These are phyloP conservation scores for Acacia melanoxylon DNA, from an alignment of 306 rosid species.

Conservation along the genomic window DNA sequence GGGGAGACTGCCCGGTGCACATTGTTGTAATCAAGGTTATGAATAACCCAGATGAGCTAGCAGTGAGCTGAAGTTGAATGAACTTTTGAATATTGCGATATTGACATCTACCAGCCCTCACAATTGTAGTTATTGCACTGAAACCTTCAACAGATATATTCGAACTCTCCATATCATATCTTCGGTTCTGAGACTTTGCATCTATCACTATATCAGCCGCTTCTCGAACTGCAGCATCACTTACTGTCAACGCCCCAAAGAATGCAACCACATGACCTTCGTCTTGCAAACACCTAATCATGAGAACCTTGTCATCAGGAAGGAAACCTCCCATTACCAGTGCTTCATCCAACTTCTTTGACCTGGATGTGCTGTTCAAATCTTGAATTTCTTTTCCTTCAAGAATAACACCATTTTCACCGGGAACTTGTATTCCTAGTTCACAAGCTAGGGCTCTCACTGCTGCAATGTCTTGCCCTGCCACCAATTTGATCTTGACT, in stretches of 20 bases:
- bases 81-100: not conserved
- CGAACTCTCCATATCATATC: not conserved
- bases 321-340: not conserved
- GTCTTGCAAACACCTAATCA: not conserved
- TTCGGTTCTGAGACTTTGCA: not conserved
- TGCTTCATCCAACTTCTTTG: not conserved
- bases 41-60: not conserved
- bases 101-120: not conserved
- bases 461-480: not conserved
- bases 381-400: not conserved
- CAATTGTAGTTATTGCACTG: not conserved
- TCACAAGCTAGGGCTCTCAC: not conserved
- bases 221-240: not conserved
- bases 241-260: not conserved
- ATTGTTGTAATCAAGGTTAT: not conserved
- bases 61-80: not conserved
- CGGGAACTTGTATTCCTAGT: not conserved
- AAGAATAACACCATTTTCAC: not conserved
- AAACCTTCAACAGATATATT: not conserved
- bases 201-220: not conserved
- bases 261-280: not conserved
- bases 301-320: not conserved
- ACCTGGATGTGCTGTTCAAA: not conserved
- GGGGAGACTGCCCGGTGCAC: not conserved
- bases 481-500: not conserved